phyloP scores from a whole-genome alignment of 2,329 filamentous ascomycete genomes.

The Diatrype stigma region DNA sequence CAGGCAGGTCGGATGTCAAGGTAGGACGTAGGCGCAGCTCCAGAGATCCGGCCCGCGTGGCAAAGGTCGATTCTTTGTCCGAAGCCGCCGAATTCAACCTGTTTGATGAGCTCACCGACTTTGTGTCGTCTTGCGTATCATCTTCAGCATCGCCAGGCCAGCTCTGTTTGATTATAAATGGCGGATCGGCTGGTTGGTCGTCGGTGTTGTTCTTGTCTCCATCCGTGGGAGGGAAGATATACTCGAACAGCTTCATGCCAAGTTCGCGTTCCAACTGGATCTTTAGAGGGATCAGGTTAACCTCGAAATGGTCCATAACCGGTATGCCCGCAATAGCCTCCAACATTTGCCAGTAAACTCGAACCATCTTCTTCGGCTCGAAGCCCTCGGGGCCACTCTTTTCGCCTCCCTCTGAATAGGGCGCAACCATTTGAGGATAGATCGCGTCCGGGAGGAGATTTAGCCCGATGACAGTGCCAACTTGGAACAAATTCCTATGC shows the following conservation, averaged over 20 bases:
- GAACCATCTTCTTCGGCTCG: slow-evolving; percentile 77
- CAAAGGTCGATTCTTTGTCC: slow-evolving; percentile 50
- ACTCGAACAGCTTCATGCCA: slow-evolving; percentile 90
- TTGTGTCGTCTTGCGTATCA: slow-evolving; percentile 37
- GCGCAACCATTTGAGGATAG: slow-evolving; percentile 93
- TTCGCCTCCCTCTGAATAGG: slow-evolving; percentile 71
- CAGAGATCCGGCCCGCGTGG: slow-evolving; percentile 66
- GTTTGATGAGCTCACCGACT: slow-evolving; percentile 34
- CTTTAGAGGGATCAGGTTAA: slow-evolving; percentile 87
- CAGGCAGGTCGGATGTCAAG: slow-evolving; percentile 53
- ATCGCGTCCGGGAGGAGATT: slow-evolving; percentile 87
- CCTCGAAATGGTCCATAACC: slow-evolving; percentile 94
- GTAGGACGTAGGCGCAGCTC: slow-evolving; percentile 83
- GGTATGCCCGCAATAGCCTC: slow-evolving; percentile 97
- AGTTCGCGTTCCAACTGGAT: slow-evolving; percentile 91
- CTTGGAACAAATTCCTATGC: slow-evolving; percentile 86
- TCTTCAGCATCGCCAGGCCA: slow-evolving; percentile 44
- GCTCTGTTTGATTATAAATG: slow-evolving; percentile 51
- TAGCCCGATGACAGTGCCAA: slow-evolving; percentile 81
- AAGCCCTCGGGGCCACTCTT: slow-evolving; percentile 47
- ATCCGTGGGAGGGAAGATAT: slow-evolving; percentile 87
- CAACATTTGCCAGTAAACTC: slow-evolving; percentile 96
- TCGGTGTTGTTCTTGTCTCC: slow-evolving; percentile 36
- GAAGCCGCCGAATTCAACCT: slow-evolving; percentile 32
- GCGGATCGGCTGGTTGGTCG: slow-evolving; percentile 51